Base-by-base conservation (phyloP, 139 green algal species). In the Chlamydomonas schloesseri region DNA sequence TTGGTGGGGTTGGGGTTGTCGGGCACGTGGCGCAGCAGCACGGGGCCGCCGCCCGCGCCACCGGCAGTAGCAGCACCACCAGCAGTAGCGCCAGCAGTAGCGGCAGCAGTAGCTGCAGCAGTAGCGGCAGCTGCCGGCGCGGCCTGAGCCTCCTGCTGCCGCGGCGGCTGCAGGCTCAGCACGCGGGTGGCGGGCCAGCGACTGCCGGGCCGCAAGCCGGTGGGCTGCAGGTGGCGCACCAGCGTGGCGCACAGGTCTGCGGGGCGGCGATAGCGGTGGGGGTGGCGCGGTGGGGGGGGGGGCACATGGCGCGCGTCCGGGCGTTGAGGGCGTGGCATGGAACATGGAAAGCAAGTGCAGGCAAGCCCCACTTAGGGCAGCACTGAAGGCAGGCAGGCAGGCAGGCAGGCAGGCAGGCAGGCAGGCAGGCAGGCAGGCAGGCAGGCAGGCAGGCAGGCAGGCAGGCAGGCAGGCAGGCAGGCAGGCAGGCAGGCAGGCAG, bases 1-100 rank as follows among this genome's bases (percentile, higher is more conserved):
- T 94, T 94, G 67, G 75, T 64, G 29, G 91, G 84, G 81, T 94
- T 93, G 29, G 89, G 91, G 87, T 94, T 94, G 67, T 62, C 29
- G n/a, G 89, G 88, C 34, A 83, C 18, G 34, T 88, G 91, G 0
- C 71, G 77, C n/a, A 91, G 37, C n/a, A 79, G 50, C 29, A 79
- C 33, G 0, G 78, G 78, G 3, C 36, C 47, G 5, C 15, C 71
- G 14, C n/a, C n/a, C n/a, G 11, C 42, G 11, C 13, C 64, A 29
- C 29, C 64, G 13, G 4, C 29, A 6, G 28, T 28, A 28, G 11
- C 10, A 15, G 33, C 26, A 18, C 6, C 68, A 18, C 33, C 33
- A 50, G 68, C 31, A 18, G 68, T 10, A 33, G 31, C 68, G 68
- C 33, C 17, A 28, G 57, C 57, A 65, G 57, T 14, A 14, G 50